Evolutionary conservation across 352 stramenopile species (phyloP), one percentile per base, ranked within the genome.

Genomic region (Plasmopara muralis): DNA sequence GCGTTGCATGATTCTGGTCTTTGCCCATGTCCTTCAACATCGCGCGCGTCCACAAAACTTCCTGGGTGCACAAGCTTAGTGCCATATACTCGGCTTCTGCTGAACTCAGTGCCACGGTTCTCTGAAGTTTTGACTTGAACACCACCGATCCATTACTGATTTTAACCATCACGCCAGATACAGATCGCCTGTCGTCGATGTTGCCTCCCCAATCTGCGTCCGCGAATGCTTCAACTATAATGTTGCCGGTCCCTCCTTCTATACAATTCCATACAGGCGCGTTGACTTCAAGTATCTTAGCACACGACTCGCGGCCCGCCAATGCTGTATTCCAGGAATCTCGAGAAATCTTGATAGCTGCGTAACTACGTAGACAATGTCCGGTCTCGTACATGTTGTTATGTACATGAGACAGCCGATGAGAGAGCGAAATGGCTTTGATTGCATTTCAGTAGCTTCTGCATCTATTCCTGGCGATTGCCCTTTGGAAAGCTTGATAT

Each of bases 31-130:
- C 43, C 14, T 55, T 35, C 7, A 12, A 12, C 31, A 6, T 35
- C 5, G 31, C 12, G 40, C 20, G 30, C 16, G 28, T 25, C 28
- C 52, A 59, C 0, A 59, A 29, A 7, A 57, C 48, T n/a, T 57
- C 50, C 15, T 59, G 44, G 0, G 30, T 39, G 12, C 48, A 63
- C 13, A 57, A 10, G 34, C 56, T 47, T 4, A 56, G 34, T 0
- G 40, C 25, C 50, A 60, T 53, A 38, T 60, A 65, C n/a, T 57
- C 51, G 2, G 47, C 57, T 25, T 65, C 47, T 0, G 41, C 47
- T 12, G 47, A 60, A 25, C 57, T 57, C 31, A 8, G 31, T 2
- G 1, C 4, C 7, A 58, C 53, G 8, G 53, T 62, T 25, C 35
- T 35, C 31, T 35, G 31, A 12, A 12, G 5, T 29, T 58, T 58